These are phyloP conservation scores for Yarrowia phangngaensis DNA, from an alignment of 805 yeast genomes.

Conservation along the genomic window DNA sequence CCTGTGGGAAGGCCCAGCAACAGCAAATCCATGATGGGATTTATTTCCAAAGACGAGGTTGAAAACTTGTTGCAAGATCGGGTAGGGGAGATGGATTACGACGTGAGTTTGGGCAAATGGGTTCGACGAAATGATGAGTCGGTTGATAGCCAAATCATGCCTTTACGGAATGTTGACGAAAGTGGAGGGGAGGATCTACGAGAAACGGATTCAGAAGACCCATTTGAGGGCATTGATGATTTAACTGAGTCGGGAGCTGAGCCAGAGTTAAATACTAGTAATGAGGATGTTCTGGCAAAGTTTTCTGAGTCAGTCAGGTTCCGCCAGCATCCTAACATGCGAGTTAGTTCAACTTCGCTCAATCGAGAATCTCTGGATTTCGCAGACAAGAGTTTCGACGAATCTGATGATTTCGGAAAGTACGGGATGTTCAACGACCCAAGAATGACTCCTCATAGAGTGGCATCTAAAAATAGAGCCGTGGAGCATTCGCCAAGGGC, in stretches of 20 bases:
- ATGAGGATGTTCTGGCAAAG: neutral
- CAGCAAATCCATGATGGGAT: conserved; percentile 9
- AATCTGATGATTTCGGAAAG: too few species aligned
- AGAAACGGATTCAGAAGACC: conserved; percentile 2
- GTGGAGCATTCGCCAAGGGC: conserved; percentile 5
- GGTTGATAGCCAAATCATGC: conserved; percentile 10
- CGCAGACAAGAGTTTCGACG: too few species aligned
- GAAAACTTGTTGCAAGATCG: conserved; percentile 7
- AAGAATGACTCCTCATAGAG: too few species aligned
- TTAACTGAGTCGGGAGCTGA: neutral
- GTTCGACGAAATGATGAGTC: neutral
- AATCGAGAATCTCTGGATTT: too few species aligned
- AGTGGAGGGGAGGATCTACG: neutral
- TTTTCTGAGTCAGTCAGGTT: neutral
- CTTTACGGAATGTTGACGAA: conserved; percentile 1
- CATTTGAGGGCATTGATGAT: conserved; percentile 6
- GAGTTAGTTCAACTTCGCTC: too few species aligned
- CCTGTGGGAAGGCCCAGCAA: neutral
- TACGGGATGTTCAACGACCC: too few species aligned
- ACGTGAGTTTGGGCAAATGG: neutral
- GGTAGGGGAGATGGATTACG: conserved; percentile 19
- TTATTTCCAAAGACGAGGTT: conserved; percentile 17
- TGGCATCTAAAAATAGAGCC: conserved; percentile 1
- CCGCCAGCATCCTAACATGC: too few species aligned
- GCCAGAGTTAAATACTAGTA: neutral